phyloP scores from a whole-genome alignment of 208 protist genomes.

The Leishmania amazonensis region DNA sequence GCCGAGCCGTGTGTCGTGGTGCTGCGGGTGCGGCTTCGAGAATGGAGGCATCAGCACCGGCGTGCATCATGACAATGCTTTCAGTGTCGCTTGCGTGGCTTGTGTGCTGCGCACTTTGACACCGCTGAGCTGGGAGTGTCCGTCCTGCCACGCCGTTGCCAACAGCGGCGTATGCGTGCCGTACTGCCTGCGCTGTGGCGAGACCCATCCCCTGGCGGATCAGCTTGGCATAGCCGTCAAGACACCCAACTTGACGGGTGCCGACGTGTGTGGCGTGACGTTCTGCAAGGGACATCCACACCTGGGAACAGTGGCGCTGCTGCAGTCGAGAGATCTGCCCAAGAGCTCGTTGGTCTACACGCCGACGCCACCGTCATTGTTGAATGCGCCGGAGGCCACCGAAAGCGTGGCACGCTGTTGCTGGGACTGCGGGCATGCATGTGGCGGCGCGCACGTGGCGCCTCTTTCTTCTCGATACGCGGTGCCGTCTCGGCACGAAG shows the following conservation, averaged over 20 bases:
- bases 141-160: constrained; percentile 41
- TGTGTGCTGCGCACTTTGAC: constrained; percentile 46
- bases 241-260: background rate
- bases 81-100: constrained; percentile 31
- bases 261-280: background rate
- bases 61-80: background rate
- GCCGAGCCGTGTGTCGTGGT: background rate
- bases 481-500: background rate
- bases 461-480: background rate
- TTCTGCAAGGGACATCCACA: background rate
- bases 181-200: constrained; percentile 58
- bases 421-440: constrained; percentile 14
- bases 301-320: background rate
- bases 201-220: constrained; percentile 39
- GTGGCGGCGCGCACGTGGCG: background rate
- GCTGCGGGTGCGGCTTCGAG: constrained; percentile 58
- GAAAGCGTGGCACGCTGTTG: background rate
- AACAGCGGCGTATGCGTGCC: constrained; percentile 37
- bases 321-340: background rate
- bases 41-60: constrained; percentile 3
- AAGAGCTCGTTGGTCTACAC: background rate
- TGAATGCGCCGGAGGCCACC: background rate
- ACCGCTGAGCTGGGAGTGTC: constrained; percentile 56
- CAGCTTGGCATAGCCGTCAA: background rate
- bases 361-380: background rate